Evolutionary conservation across 2,329 filamentous ascomycete genomes (phyloP).

Genomic region (Claviceps pazoutovae): DNA sequence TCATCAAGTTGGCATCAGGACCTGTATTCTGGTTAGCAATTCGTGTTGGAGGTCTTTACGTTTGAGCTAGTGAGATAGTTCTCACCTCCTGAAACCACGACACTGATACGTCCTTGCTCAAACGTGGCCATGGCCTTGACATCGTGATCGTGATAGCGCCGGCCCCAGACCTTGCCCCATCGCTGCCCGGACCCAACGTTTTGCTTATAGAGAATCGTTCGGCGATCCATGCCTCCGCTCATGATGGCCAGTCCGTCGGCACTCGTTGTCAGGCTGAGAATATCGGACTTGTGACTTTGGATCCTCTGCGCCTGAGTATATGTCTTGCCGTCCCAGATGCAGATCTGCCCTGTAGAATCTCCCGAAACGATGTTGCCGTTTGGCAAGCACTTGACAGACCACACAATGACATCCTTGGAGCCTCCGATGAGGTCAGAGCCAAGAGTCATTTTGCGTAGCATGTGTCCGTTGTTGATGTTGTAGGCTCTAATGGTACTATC

Average conservation of each 20-base stretch:
- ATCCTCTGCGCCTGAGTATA: slow-evolving; percentile 80
- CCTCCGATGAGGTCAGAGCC: slow-evolving; percentile 65
- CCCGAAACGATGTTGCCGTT: slow-evolving; percentile 87
- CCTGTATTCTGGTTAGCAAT: slow-evolving; percentile 32
- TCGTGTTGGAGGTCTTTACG: neutral
- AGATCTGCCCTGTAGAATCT: slow-evolving; percentile 85
- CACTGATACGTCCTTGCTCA: slow-evolving; percentile 68
- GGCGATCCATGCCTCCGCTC: slow-evolving; percentile 83
- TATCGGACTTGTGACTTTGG: slow-evolving; percentile 76
- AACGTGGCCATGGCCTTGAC: slow-evolving; percentile 90
- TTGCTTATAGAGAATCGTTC: slow-evolving; percentile 70
- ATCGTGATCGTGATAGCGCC: slow-evolving; percentile 82
- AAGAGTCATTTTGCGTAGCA: slow-evolving; percentile 71
- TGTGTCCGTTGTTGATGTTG: slow-evolving; percentile 64
- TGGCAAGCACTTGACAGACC: slow-evolving; percentile 79
- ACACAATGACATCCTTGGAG: slow-evolving; percentile 76
- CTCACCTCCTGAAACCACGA: slow-evolving; percentile 81
- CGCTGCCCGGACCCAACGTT: slow-evolving; percentile 43
- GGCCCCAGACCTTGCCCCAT: slow-evolving; percentile 79
- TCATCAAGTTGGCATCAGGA: slow-evolving; percentile 69
- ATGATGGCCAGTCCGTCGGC: slow-evolving; percentile 69
- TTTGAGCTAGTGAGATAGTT: slow-evolving; percentile 3
- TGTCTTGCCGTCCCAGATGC: slow-evolving; percentile 87
- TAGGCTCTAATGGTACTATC: slow-evolving; percentile 90
- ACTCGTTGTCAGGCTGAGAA: slow-evolving; percentile 74